These are phyloP conservation scores for Trichomonas tenax DNA, from an alignment of 208 protist genomes.

Conservation along the genomic window DNA sequence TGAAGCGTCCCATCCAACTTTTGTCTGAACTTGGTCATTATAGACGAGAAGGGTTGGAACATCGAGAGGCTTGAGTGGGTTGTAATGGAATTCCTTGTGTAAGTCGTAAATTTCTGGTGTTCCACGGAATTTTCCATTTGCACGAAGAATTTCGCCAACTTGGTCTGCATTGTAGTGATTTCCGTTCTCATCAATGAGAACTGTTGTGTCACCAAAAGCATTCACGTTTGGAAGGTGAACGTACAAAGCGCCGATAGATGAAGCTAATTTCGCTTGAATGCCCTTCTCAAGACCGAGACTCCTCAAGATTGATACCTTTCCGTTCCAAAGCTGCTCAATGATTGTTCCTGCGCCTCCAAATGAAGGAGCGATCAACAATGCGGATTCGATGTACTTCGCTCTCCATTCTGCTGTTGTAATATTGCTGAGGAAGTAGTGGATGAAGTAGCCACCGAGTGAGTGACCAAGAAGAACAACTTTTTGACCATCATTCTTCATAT, in stretches of 20 bases:
- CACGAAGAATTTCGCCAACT: background rate
- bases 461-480: background rate
- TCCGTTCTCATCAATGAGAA: background rate
- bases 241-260: background rate
- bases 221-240: background rate
- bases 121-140: background rate
- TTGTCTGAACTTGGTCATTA: background rate
- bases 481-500: background rate
- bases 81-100: background rate
- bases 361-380: background rate
- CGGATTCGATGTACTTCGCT: background rate
- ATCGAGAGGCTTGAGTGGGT: background rate
- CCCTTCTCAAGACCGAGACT: background rate
- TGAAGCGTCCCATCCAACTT: background rate
- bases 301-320: background rate
- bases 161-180: background rate
- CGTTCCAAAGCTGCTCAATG: background rate
- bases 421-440: background rate
- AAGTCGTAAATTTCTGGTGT: background rate
- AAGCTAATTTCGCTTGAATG: background rate
- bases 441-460: background rate
- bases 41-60: background rate
- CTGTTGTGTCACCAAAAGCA: background rate
- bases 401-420: background rate
- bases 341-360: background rate